Evolutionary conservation across 371 early-diverging fungal genomes (phyloP), one percentile per base, ranked within the genome.

Genomic region (Mucor mucedo): DNA sequence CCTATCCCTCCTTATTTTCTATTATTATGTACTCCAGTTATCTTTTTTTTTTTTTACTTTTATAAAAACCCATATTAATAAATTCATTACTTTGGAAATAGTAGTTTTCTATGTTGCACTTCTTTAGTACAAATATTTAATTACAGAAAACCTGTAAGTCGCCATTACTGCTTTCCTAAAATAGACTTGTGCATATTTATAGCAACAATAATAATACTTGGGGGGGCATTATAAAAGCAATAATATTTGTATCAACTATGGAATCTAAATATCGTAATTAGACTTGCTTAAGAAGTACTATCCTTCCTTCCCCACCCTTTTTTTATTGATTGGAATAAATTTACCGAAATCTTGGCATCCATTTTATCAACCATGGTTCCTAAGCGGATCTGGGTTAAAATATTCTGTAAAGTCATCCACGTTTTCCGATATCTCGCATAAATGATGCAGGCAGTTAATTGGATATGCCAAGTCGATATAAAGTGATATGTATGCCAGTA

Each of bases 391-490:
- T 16, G 70, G 70, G 28, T 60, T 52, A 53, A 69, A 64, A 27
- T 65, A 60, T 29, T 69, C 70, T 33, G 70, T 65, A 60, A 71
- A 63, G 29, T 58, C 52, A 33, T 70, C 71, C 0, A 77, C 56
- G 55, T 68, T 58, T 55, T 81, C 81, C 0, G 77, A 67, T 35
- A 81, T 52, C 38, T 81, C 81, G 41, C 81, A 81, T 14, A 72
- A 2, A 60, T 81, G 76, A 55, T 81, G 81, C 11, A 81, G 45
- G 29, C 73, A 73, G 6, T 78, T 75, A 30, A 81, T 71, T 11
- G 81, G 81, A 40, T 78, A 81, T 3, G 68, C 67, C n/a, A 75
- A 55, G 33, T 81, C 78, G 41, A 78, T 67, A 56, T 75, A 71
- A 28, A 78, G 68, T 3, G 69, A 76, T 9, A 76, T 44, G 53